Conservation (phyloP, 2,329 filamentous ascomycete genomes). For the Phialophora verrucosa region DNA sequence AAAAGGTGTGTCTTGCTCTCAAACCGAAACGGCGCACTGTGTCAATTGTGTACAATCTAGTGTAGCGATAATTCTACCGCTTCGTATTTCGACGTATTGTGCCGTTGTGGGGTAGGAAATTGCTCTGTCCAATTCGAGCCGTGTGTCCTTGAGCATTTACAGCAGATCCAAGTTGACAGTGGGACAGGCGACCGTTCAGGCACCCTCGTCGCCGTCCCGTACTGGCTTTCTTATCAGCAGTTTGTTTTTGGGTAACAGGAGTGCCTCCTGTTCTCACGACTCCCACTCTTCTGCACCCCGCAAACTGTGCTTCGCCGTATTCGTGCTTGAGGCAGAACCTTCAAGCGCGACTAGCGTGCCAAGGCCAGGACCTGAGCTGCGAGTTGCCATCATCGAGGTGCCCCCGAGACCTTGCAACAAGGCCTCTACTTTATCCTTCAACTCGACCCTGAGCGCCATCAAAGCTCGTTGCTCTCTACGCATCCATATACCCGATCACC, state of each 20-base stretch:
- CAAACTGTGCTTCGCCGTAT: slow-evolving; percentile 4
- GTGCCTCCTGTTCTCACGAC: neutral
- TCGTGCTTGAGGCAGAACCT: slow-evolving; percentile 9
- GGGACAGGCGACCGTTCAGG: neutral
- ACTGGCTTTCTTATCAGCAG: neutral
- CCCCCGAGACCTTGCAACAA: slow-evolving; percentile 15
- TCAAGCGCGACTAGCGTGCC: slow-evolving; percentile 24
- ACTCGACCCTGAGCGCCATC: slow-evolving; percentile 14
- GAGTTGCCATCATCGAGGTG: slow-evolving; percentile 26
- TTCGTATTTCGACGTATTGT: neutral
- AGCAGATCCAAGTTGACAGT: neutral
- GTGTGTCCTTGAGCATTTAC: neutral
- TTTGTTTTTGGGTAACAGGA: neutral
- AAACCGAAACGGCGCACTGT: neutral
- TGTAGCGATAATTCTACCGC: neutral
- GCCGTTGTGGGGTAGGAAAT: neutral
- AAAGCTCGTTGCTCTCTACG: slow-evolving; percentile 23
- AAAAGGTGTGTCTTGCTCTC: neutral
- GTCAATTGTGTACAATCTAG: neutral
- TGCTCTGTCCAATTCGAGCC: neutral
- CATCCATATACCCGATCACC: neutral
- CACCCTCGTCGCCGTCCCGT: too few species aligned
- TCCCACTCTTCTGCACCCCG: neutral
- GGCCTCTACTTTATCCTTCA: slow-evolving; percentile 28
- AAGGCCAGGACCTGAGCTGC: slow-evolving; percentile 19